A percentile compares a stretch with the other conserved stretches of the same genome.
Conservation (phyloP, 768 basidiomycete genomes). For the Xerocomellus dryophilus region DNA sequence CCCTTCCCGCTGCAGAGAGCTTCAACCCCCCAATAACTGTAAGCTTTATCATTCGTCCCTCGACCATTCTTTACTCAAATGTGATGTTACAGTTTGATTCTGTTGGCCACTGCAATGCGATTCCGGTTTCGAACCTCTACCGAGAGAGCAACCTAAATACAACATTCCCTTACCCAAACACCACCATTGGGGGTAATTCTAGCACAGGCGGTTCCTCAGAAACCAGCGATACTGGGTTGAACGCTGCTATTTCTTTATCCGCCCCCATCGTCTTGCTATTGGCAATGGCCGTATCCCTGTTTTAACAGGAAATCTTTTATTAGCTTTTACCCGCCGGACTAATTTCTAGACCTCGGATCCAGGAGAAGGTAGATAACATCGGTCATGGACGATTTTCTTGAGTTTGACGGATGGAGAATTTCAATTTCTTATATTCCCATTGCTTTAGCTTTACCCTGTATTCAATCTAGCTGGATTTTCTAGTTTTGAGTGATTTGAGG, state of each 20-base stretch:
- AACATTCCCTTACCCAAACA: conserved; percentile 56
- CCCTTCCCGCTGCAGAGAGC: conserved; percentile 69
- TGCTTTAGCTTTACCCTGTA: conserved; percentile 13
- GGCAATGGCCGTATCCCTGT: conserved; percentile 8
- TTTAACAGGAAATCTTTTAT: conserved; percentile 15
- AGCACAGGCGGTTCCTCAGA: not conserved
- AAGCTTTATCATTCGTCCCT: conserved; percentile 12
- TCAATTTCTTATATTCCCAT: not conserved
- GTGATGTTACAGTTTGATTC: conserved; percentile 51
- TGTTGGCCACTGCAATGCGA: conserved; percentile 73
- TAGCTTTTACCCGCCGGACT: conserved; percentile 14
- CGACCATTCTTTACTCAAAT: not conserved
- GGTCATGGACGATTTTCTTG: conserved; percentile 12
- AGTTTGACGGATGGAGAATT: conserved; percentile 9
- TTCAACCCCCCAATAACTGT: conserved; percentile 67
- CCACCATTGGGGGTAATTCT: conserved; percentile 18
- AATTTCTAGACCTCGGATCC: conserved; percentile 19
- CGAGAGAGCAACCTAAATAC: conserved; percentile 75
- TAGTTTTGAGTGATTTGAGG: not conserved
- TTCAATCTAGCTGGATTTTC: not conserved
- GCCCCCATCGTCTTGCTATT: conserved; percentile 12
- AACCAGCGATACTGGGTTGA: conserved; percentile 10
- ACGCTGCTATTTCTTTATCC: conserved; percentile 14
- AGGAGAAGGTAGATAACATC: conserved; percentile 21
- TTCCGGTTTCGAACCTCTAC: conserved; percentile 69